Evolutionary conservation across 164 flowering plant species (phyloP), one percentile per base, ranked within the genome.

Genomic region (Magnolia changhungtana): DNA sequence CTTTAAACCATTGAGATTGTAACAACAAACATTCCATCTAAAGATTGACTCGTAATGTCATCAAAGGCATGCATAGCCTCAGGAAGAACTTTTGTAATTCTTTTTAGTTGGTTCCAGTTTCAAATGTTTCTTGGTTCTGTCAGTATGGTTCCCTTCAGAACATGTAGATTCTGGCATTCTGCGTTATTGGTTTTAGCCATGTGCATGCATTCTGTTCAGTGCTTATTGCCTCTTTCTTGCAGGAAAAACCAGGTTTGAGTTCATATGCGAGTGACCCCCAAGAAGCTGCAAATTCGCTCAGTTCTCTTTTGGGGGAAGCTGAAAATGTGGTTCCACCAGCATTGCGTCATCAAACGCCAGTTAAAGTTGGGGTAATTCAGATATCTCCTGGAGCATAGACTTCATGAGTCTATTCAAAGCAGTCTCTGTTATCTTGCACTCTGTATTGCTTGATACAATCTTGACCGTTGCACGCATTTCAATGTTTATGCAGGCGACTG

Each of bases 241-340:
- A 94, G 99, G 72, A 51, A 78, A 88, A 88, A 77, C 97, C 95
- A 10, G 98, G 99, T 18, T 75, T 96, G 84, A 96, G 99, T 78
- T 87, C 89, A 0, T 86, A 85, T 81, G 91, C 97, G 2, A 81
- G 73, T 0, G 79, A 93, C 65, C 98, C 99, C 8, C 58, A 65
- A 61, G 72, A 75, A 8, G 96, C 97, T 63, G 99, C 98, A 13
- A 78, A 87, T 8, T 93, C 98, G 13, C 81, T 96, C 2, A n/a
- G 72, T 59, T 11, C 88, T 2, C 90, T 96, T 37, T 82, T 94
- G 63, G 85, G 83, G 70, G 70, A 87, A 73, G 99, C 99, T 4
- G 87, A 90, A 75, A 79, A 63, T 64, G 92, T 80, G 72, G 89
- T 96, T 82, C 99, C 99, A 1, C 19, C 72, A 67, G 88, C 88